phyloP scores from a whole-genome alignment of 1,284 basidiomycete genomes.

The Malassezia brasiliensis region DNA sequence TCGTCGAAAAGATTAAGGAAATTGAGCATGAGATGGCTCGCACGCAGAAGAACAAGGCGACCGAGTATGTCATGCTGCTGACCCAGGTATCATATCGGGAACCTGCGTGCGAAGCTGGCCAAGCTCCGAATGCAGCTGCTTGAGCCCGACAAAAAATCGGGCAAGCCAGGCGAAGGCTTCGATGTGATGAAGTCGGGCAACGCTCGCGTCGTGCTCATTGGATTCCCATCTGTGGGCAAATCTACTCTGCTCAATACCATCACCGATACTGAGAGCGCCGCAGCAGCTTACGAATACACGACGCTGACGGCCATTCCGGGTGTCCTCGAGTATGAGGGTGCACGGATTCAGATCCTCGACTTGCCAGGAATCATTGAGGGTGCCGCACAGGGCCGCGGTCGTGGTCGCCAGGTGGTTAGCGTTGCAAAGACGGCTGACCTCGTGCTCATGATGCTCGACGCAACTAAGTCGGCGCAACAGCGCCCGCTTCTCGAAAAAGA shows the following conservation, averaged over 20 bases:
- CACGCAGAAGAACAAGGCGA: conserved; percentile 52
- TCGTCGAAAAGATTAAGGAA: conserved; percentile 67
- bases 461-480: conserved; percentile 91
- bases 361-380: conserved; percentile 96
- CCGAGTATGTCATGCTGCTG: conserved; percentile 24
- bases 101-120: conserved; percentile 40
- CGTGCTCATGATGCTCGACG: conserved; percentile 82
- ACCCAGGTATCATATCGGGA: conserved; percentile 27
- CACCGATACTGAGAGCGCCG: conserved; percentile 77
- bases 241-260: conserved; percentile 84
- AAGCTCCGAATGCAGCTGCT: conserved; percentile 42
- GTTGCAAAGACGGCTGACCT: conserved; percentile 82
- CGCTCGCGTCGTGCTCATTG: conserved; percentile 70
- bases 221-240: conserved; percentile 66
- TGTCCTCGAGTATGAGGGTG: conserved; percentile 52
- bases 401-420: conserved; percentile 83
- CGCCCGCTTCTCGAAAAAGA: conserved; percentile 77
- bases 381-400: conserved; percentile 66
- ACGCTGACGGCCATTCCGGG: conserved; percentile 59
- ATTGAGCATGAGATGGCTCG: conserved; percentile 88
- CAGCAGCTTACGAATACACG: conserved; percentile 92
- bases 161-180: conserved; percentile 40
- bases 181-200: conserved; percentile 43
- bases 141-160: conserved; percentile 35
- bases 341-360: conserved; percentile 56